Evolutionary conservation across 73 alveolate genomes (phyloP).

Genomic region (Tetrahymena borealis): DNA sequence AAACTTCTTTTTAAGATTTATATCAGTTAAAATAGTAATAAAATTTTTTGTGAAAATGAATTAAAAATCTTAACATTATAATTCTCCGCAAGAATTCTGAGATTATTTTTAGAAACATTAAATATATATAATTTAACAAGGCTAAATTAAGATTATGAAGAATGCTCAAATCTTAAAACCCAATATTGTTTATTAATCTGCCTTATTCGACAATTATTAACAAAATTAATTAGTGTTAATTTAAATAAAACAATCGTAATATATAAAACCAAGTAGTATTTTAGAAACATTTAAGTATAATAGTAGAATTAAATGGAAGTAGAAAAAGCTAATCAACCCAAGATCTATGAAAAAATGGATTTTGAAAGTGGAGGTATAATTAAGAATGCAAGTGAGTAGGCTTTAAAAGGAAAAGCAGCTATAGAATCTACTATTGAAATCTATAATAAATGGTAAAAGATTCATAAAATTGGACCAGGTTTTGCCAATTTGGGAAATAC

Average conservation of each 20-base stretch:
- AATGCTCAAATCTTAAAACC: too few relatives aligned
- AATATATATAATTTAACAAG: too few relatives aligned
- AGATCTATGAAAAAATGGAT: neutral
- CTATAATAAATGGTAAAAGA: neutral
- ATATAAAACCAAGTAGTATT: neutral
- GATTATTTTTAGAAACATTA: too few relatives aligned
- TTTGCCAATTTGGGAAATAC: constrained; percentile 73
- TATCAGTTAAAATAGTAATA: too few relatives aligned
- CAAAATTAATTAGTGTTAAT: neutral
- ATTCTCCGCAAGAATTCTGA: too few relatives aligned
- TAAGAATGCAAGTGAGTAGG: neutral
- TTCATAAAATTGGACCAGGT: constrained; percentile 34
- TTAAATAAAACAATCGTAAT: neutral
- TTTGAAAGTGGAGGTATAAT: neutral
- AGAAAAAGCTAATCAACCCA: neutral
- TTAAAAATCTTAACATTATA: too few relatives aligned
- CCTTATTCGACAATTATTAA: too few relatives aligned
- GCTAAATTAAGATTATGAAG: too few relatives aligned
- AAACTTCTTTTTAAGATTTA: too few relatives aligned
- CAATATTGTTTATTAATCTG: too few relatives aligned
- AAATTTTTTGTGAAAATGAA: too few relatives aligned
- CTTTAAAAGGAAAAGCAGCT: neutral
- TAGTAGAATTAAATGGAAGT: neutral
- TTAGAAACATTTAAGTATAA: neutral
- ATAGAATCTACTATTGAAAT: neutral